Conservation (phyloP, 2,329 filamentous ascomycete species). For the Fusarium cyanostomum region DNA sequence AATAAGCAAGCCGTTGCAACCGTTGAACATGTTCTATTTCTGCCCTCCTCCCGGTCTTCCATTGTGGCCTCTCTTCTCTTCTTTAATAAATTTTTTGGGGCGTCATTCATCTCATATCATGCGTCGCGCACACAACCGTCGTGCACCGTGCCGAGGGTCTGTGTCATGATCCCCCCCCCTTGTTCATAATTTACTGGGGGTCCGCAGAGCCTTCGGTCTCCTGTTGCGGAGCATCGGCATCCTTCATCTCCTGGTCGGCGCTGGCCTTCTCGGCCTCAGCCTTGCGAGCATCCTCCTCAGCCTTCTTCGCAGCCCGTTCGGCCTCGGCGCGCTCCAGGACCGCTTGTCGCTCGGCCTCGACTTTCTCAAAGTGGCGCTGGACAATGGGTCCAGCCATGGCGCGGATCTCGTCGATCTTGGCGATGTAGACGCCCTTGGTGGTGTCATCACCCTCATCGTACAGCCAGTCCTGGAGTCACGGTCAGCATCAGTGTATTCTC, state of each 20-base stretch:
- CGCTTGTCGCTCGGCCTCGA: constrained; percentile 85
- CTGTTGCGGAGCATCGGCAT: constrained; percentile 64
- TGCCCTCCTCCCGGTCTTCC: constrained; percentile 13
- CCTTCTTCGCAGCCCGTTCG: constrained; percentile 79
- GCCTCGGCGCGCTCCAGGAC: constrained; percentile 80
- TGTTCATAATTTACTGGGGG: constrained; percentile 46
- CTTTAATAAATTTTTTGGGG: constrained; percentile 33
- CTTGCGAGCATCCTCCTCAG: constrained; percentile 65
- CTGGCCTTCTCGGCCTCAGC: constrained; percentile 61
- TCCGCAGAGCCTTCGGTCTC: constrained; percentile 58
- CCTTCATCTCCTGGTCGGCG: constrained; percentile 71
- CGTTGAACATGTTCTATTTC: constrained; percentile 38
- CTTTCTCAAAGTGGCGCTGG: constrained; percentile 94
- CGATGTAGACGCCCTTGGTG: constrained; percentile 90
- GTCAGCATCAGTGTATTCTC: constrained; percentile 12
- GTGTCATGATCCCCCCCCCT: neutral
- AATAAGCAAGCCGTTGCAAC: constrained; percentile 41
- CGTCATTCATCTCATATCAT: constrained; percentile 41
- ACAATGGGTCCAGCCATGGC: constrained; percentile 89
- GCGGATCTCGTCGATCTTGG: constrained; percentile 96
- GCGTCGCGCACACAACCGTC: constrained; percentile 1
- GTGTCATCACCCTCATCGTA: constrained; percentile 97
- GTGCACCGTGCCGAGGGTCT: neutral
- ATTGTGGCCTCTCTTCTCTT: constrained; percentile 30
- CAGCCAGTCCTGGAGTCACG: constrained; percentile 83